A percentile compares a stretch with the other conserved stretches of the same genome.
phyloP scores from a whole-genome alignment of 495 filamentous ascomycete species.

The Parachaetomium inaequale region DNA sequence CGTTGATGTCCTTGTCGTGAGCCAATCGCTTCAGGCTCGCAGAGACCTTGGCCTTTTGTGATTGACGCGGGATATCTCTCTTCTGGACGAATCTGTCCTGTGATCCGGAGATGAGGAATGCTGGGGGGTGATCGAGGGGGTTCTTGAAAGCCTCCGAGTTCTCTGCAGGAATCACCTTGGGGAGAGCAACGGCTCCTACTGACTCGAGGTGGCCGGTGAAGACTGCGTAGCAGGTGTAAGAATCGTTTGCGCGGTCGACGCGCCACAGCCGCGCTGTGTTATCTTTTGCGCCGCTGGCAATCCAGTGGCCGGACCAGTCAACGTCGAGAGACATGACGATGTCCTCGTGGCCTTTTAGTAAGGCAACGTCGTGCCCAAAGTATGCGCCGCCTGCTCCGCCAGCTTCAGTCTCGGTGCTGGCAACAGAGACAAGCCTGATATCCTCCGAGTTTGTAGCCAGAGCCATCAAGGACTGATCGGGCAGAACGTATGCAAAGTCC shows the following conservation, averaged over 20 bases:
- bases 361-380: conserved; percentile 81
- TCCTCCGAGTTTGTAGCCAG: conserved; percentile 94
- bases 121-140: conserved; percentile 73
- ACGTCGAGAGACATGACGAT: conserved; percentile 93
- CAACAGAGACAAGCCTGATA: conserved; percentile 72
- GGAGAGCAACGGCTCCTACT: conserved; percentile 84
- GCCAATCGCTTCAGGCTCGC: conserved; percentile 81
- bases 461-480: conserved; percentile 74
- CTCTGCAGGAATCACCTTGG: conserved; percentile 59
- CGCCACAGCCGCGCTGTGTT: conserved; percentile 91
- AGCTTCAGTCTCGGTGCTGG: conserved; percentile 30
- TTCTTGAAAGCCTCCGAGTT: conserved; percentile 60
- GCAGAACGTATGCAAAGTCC: conserved; percentile 79
- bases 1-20: conserved; percentile 99
- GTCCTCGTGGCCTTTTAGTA: conserved; percentile 85
- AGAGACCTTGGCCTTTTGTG: conserved; percentile 45
- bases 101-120: conserved; percentile 83
- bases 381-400: conserved; percentile 50
- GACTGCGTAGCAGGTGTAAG: conserved; percentile 72
- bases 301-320: conserved; percentile 95
- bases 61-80: conserved; percentile 63
- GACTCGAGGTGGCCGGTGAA: conserved; percentile 94
- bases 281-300: conserved; percentile 94
- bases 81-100: conserved; percentile 93
- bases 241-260: conserved; percentile 69